Conservation (phyloP, 2,329 filamentous ascomycete species). For the Penicillium aurantiogriseum region DNA sequence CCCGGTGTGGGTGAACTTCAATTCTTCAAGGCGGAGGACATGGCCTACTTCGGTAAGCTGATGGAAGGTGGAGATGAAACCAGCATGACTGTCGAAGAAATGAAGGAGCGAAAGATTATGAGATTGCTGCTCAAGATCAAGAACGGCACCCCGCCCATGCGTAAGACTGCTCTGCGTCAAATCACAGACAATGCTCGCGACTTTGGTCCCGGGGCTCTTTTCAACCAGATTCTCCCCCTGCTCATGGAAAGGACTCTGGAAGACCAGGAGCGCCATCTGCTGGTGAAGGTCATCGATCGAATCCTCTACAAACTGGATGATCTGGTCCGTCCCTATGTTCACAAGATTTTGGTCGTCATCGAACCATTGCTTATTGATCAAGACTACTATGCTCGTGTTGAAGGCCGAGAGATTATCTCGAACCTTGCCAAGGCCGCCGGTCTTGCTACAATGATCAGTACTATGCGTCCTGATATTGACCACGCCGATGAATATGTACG, state of each 20-base stretch:
- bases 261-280: conserved; percentile 94
- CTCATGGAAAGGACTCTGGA: conserved; percentile 98
- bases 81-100: conserved; percentile 83
- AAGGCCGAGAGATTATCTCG: conserved; percentile 97
- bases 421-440: conserved; percentile 96
- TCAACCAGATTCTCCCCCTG: conserved; percentile 94
- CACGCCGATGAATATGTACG: conserved; percentile 97
- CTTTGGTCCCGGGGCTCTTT: conserved; percentile 89
- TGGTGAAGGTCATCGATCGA: conserved; percentile 98
- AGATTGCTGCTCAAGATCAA: conserved; percentile 94
- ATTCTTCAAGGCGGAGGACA: conserved; percentile 98
- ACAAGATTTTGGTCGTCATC: conserved; percentile 98
- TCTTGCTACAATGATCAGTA: conserved; percentile 97
- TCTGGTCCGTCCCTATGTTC: conserved; percentile 89
- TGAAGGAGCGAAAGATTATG: conserved; percentile 99
- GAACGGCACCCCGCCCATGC: conserved; percentile 97
- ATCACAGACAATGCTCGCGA: conserved; percentile 95
- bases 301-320: conserved; percentile 98
- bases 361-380: conserved; percentile 99
- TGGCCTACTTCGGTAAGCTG: conserved; percentile 97
- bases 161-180: conserved; percentile 95
- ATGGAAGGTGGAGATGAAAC: conserved; percentile 94
- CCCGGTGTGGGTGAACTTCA: conserved; percentile 93
- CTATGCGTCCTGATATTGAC: conserved; percentile 97
- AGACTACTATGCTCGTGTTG: conserved; percentile 97